Evolutionary conservation across 2,329 filamentous ascomycete species (phyloP), one percentile per base, ranked within the genome.

Genomic region (Colletotrichum liaoningense): DNA sequence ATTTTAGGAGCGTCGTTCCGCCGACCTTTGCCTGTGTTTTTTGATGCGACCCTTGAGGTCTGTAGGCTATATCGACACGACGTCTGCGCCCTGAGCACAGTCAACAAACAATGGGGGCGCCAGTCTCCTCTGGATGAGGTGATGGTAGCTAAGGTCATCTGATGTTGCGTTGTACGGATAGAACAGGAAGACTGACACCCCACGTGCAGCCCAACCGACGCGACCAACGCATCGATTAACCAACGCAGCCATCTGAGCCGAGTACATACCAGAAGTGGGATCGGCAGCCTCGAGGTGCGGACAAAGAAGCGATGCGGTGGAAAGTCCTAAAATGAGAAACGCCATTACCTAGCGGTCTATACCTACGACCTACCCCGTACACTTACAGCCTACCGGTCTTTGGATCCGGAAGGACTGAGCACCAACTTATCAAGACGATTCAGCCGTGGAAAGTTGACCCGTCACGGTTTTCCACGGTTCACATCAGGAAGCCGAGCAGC

Each of bases 271-370:
- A 1, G 59, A 26, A 16, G 16, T 42, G 12, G 19, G 42, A 19
- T 8, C 3, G 33, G 42, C 54, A 73, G 67, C 67, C 65, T 57
- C 60, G 65, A n/a, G 35, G 65, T 64, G 46, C 30, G 49, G 70
- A 28, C 46, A 70, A 38, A n/a, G 54, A 30, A 59, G 69, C 65
- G 69, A 68, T 63, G 65, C 58, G 30, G 59, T 16, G 46, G 26
- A 35, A 19, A 33, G 1, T 35, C 24, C 24, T 33, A 2, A 33
- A 24, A n/a, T 12, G 54, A 19, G 26, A 22, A 28, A 26, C 57
- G 35, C 6, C 57, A 49, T 35, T 12, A 35, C 33, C 11, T 35
- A 12, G 33, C 33, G 9, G 33, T 35, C 33, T 12, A 35, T 35
- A 35, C 33, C 33, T 35, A 35, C 33, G 33, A 35, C 33, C 33